These are phyloP conservation scores for Geotrichum carabidarum DNA, from an alignment of 1,139 yeast species.

Conservation along the genomic window DNA sequence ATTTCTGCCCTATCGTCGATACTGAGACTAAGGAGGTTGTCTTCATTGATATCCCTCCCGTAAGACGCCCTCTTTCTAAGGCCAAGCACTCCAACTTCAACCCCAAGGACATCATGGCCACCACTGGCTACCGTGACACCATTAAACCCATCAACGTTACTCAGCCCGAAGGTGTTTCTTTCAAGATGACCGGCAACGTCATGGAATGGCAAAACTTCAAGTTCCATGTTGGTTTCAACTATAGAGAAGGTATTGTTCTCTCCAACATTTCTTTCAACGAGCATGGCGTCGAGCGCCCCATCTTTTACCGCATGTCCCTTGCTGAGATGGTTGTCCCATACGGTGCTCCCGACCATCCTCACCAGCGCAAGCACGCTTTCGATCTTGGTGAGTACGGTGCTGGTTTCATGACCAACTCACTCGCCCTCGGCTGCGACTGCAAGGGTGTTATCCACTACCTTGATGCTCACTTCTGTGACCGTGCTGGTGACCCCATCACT, in stretches of 20 bases:
- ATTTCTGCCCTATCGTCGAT: constrained; percentile 78
- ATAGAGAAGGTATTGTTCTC: constrained; percentile 78
- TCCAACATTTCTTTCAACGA: constrained; percentile 69
- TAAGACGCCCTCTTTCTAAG: constrained; percentile 67
- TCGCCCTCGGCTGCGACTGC: constrained; percentile 76
- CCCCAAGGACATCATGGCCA: constrained; percentile 56
- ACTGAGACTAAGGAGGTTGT: constrained; percentile 64
- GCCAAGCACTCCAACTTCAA: constrained; percentile 65
- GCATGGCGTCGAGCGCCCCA: constrained; percentile 63
- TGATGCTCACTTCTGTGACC: constrained; percentile 67
- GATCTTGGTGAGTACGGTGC: constrained; percentile 88
- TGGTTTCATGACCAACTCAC: constrained; percentile 76
- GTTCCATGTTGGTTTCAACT: constrained; percentile 76
- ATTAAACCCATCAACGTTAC: constrained; percentile 60
- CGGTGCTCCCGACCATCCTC: constrained; percentile 74
- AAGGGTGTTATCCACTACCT: constrained; percentile 77
- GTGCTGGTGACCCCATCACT: constrained; percentile 62
- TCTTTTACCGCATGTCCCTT: constrained; percentile 72
- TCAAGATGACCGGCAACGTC: constrained; percentile 60
- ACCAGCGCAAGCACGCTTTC: constrained; percentile 78
- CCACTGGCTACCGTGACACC: constrained; percentile 56
- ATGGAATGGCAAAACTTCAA: constrained; percentile 74
- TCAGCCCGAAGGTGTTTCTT: constrained; percentile 80
- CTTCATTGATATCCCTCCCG: constrained; percentile 66
- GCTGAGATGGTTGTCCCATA: constrained; percentile 84